Percentiles rank a stretch among this genome's conserved stretches.
phyloP scores from a whole-genome alignment of 345 rosid species.

The Odontarrhena argentea region DNA sequence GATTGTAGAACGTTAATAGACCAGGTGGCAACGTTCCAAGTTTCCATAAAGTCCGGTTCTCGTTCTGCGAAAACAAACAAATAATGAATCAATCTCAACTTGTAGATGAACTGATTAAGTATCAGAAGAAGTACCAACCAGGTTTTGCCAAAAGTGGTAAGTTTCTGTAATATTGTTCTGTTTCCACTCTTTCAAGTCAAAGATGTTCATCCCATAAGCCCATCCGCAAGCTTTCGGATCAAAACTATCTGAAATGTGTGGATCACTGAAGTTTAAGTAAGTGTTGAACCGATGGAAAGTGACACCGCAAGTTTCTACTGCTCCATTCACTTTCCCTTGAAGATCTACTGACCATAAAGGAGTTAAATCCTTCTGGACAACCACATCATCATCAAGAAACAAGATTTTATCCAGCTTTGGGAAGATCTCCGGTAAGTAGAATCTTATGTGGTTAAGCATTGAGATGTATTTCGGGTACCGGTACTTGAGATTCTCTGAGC shows the following conservation, averaged over 20 bases:
- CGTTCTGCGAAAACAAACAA: conserved; percentile 43
- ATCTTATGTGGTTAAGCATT: conserved; percentile 64
- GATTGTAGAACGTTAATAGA: conserved; percentile 58
- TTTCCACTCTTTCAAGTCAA: conserved; percentile 63
- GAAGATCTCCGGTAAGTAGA: conserved; percentile 57
- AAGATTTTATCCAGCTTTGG: conserved; percentile 61
- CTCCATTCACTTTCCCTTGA: conserved; percentile 75
- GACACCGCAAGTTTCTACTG: conserved; percentile 63
- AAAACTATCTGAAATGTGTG: conserved; percentile 43
- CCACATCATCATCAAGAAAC: conserved; percentile 71
- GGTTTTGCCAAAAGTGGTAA: conserved; percentile 52
- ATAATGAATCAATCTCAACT: background rate
- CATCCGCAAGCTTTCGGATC: conserved; percentile 63
- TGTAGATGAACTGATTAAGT: background rate
- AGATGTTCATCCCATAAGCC: conserved; percentile 78
- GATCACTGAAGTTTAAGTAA: conserved; percentile 64
- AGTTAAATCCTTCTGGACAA: conserved; percentile 65
- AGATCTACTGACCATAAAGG: conserved; percentile 52
- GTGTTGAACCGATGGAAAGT: conserved; percentile 55
- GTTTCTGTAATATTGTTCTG: conserved; percentile 47
- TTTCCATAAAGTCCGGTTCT: conserved; percentile 56
- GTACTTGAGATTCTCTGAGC: conserved; percentile 43
- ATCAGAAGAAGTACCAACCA: conserved; percentile 36
- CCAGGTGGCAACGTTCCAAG: conserved; percentile 68
- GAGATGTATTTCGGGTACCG: conserved; percentile 62